Conservation (phyloP, 768 basidiomycete genomes). For the Phallus indusiatus region DNA sequence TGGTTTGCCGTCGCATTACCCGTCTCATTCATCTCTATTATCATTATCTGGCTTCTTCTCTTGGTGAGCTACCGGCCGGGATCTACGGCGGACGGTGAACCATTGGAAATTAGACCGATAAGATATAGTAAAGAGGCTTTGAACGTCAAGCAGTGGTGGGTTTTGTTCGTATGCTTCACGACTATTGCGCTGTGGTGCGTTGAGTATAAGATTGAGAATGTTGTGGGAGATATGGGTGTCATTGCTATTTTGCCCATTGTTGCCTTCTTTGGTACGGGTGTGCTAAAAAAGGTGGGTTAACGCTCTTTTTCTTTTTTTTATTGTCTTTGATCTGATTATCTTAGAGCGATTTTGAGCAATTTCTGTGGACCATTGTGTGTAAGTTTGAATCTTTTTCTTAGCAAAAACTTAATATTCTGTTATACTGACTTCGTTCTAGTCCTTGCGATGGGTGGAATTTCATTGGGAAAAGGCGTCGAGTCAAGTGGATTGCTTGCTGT, state of each 20-base stretch:
- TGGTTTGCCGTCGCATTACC: conserved; percentile 96
- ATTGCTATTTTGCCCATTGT: conserved; percentile 91
- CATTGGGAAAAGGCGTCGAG: conserved; percentile 86
- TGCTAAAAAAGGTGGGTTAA: conserved; percentile 75
- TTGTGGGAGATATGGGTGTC: conserved; percentile 93
- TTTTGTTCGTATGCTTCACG: conserved; percentile 66
- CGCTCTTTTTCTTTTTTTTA: background rate
- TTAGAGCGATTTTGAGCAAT: conserved; percentile 92
- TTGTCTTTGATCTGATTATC: background rate
- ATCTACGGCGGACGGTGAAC: conserved; percentile 61
- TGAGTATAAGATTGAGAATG: conserved; percentile 64
- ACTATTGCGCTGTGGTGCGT: conserved; percentile 91
- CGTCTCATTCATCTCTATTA: conserved; percentile 74
- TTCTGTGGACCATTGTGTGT: conserved; percentile 86
- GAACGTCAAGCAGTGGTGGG: conserved; percentile 83
- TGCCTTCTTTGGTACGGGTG: conserved; percentile 88
- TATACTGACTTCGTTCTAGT: conserved; percentile 20
- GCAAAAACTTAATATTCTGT: background rate
- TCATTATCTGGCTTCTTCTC: conserved; percentile 88
- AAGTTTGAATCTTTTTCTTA: background rate
- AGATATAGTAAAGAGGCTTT: conserved; percentile 76
- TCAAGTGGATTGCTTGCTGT: conserved; percentile 81
- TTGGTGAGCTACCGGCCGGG: conserved; percentile 73
- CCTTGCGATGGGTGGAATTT: conserved; percentile 96
- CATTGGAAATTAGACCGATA: conserved; percentile 77